Base-by-base conservation (phyloP, 768 basidiomycete genomes). In the Mycena indigotica region DNA sequence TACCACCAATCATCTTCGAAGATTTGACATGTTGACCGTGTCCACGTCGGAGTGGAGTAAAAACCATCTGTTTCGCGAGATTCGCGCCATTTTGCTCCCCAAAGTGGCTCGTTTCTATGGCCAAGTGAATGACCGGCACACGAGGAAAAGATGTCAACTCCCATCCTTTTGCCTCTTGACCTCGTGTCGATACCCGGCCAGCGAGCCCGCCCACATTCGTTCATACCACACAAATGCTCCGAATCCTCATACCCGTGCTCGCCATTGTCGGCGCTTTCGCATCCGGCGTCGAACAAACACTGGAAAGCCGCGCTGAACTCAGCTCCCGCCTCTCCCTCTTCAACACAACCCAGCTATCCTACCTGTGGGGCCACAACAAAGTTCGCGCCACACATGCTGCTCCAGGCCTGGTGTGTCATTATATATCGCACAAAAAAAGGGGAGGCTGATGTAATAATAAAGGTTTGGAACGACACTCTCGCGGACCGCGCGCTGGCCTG, bases 401-500 rank as follows among this genome's bases (percentile, higher is more conserved):
- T 4, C 58, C 66, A 1, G 65, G 75, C 3, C 70, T 87, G 29
- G 70, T 59, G 41, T 21, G 17, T 44, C 19, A 4, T n/a, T 17
- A 49, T 5, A 17, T 15, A 10, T 5, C 23, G 17, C 49, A 5
- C 4, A 13, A 52, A 25, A 35, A 1, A 28, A 29, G 23, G 28
- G 24, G 45, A 45, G 23, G 29, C 17, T 44, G 41, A 48, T 25
- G 28, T 26, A 6, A 5, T 28, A 13, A 24, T 28, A 21, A 13
- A 62, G 61, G 51, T 62, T 13, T 87, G 86, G 85, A 81, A 80
- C 5, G 50, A 68, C 5, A 57, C 67, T 15, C 74, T 84, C 35
- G 84, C 82, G 13, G 63, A 61, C 23, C 74, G 70, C 39, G 86
- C 86, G 5, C 75, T 73, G 55, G 10, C 58, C 39, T 86, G 83